phyloP scores from a whole-genome alignment of 257 asterid genomes.

The Ocimum tenuiflorum region DNA sequence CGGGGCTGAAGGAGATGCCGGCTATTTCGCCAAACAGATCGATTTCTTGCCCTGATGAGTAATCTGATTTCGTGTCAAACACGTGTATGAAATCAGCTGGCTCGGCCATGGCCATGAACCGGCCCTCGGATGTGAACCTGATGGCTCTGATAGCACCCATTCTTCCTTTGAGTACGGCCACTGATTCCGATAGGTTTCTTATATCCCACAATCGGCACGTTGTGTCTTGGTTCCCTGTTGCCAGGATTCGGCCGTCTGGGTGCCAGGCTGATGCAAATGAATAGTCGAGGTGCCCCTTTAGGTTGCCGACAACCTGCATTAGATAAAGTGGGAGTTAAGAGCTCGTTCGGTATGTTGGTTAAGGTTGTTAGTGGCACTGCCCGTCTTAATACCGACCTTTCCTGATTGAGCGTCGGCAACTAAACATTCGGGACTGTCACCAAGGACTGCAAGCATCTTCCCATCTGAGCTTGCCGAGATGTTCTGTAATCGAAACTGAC shows the following conservation, averaged over 20 bases:
- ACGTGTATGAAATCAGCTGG: conserved; percentile 89
- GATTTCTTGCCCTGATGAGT: conserved; percentile 49
- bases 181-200: conserved; percentile 57
- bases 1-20: conserved; percentile 78
- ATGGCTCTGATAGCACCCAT: conserved; percentile 75
- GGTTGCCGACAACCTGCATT: conserved; percentile 40
- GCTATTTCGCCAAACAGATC: conserved; percentile 84
- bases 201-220: conserved; percentile 84
- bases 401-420: conserved; percentile 57
- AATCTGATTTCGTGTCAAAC: conserved; percentile 43
- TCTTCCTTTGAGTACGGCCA: conserved; percentile 56
- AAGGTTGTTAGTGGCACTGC: background rate
- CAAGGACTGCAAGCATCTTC: conserved; percentile 58
- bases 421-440: conserved; percentile 59
- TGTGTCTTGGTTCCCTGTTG: conserved; percentile 84
- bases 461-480: conserved; percentile 66
- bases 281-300: conserved; percentile 73
- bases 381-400: conserved; percentile 33
- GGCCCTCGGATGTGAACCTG: conserved; percentile 63
- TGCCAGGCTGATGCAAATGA: conserved; percentile 93
- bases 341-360: background rate
- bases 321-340: too few species aligned
- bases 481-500: conserved; percentile 36
- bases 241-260: conserved; percentile 61
- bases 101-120: conserved; percentile 82